Evolutionary conservation across 208 protist species (phyloP).

Genomic region (Crithidia thermophila): DNA sequence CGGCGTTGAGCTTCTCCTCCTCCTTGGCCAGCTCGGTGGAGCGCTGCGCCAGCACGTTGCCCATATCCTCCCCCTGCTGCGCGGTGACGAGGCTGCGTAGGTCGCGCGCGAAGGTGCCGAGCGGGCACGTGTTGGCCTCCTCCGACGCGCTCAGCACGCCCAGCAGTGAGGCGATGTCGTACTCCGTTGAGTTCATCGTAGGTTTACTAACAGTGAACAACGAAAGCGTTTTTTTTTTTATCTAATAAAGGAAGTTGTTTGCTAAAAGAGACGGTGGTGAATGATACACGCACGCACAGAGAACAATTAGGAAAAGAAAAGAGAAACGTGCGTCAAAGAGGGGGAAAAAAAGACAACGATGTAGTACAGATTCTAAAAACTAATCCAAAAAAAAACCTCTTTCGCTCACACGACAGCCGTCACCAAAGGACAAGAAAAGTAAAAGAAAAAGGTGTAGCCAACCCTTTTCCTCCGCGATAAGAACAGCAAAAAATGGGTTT

Average conservation of each 20-base stretch:
- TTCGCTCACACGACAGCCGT: too few relatives aligned
- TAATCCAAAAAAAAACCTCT: too few relatives aligned
- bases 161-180: slow-evolving; percentile 62
- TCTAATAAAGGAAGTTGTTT: too few relatives aligned
- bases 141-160: slow-evolving; percentile 53
- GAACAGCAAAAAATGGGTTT: too few relatives aligned
- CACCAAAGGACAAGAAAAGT: too few relatives aligned
- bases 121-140: slow-evolving; percentile 55
- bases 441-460: background rate
- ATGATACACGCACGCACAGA: background rate
- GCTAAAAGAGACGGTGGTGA: too few relatives aligned
- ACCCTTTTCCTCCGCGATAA: too few relatives aligned
- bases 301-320: background rate
- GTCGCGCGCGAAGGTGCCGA: slow-evolving; percentile 63
- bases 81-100: slow-evolving; percentile 35
- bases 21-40: slow-evolving; percentile 64
- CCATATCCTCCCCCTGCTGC: slow-evolving; percentile 30
- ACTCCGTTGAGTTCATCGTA: slow-evolving; percentile 38
- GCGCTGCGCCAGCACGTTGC: slow-evolving; percentile 65
- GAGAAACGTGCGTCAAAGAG: background rate
- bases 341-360: background rate
- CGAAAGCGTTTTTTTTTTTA: too few relatives aligned
- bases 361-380: background rate
- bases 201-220: too few relatives aligned
- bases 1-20: slow-evolving; percentile 65